Conservation (phyloP, 495 filamentous ascomycete genomes). For the Pseudomonodictys pantanalensis region DNA sequence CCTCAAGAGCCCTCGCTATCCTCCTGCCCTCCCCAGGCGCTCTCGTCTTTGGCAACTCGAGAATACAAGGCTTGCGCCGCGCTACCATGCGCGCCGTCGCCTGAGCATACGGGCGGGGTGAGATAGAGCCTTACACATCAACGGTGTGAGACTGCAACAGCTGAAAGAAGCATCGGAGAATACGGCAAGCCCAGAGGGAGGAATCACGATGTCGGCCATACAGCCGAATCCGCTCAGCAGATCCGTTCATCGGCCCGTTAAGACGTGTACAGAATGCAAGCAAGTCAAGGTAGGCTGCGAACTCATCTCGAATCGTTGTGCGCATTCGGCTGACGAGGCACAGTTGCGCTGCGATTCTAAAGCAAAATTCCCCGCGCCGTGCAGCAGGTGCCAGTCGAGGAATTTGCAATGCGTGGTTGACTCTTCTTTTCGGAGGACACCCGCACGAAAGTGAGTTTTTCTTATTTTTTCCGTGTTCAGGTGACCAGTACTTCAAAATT, state of each 20-base stretch:
- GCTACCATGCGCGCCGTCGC: too few relatives aligned
- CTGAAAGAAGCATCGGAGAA: too few relatives aligned
- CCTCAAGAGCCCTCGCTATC: too few relatives aligned
- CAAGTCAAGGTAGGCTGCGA: slow-evolving; percentile 14
- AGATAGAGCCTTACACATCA: too few relatives aligned
- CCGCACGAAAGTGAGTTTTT: slow-evolving; percentile 14
- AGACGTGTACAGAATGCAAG: slow-evolving; percentile 24
- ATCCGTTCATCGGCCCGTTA: slow-evolving; percentile 12
- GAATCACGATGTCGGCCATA: background rate
- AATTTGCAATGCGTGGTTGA: slow-evolving; percentile 13
- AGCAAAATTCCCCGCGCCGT: slow-evolving; percentile 18
- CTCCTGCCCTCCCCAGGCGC: too few relatives aligned
- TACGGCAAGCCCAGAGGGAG: too few relatives aligned
- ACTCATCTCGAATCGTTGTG: too few relatives aligned
- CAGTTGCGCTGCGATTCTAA: slow-evolving; percentile 22
- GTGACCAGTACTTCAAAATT: background rate
- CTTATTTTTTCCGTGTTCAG: background rate
- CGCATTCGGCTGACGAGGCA: background rate
- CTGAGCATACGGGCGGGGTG: too few relatives aligned
- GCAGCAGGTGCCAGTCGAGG: slow-evolving; percentile 5
- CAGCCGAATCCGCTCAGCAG: background rate
- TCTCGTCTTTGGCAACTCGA: too few relatives aligned
- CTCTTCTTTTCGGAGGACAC: slow-evolving; percentile 14
- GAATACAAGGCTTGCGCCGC: too few relatives aligned
- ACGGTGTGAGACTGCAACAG: too few relatives aligned